Base-by-base conservation (phyloP, 192 early-diverging fungal genomes). In the Coemansia sp. region DNA sequence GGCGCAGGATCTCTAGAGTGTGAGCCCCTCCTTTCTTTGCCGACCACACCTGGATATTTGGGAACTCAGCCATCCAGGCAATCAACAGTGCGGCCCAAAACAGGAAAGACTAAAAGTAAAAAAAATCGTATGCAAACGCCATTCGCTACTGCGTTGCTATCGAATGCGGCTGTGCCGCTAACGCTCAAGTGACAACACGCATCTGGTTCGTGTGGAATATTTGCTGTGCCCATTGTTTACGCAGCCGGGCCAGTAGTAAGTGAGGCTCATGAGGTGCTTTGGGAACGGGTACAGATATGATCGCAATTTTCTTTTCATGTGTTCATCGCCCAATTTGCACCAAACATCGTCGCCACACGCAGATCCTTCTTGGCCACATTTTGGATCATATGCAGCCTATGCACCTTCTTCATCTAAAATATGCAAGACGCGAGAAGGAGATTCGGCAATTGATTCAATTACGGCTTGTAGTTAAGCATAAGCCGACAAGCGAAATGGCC, bases 401-500 rank as follows among this genome's bases (percentile, higher is more conserved):
- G 7, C 26, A 13, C 16, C 8, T 6, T 1, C 7, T n/a, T 55
- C 48, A 55, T 55, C 28, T 31, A 33, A 46, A 31, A 33, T n/a
- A 28, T 16, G 28, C 16, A 28, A 51, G 48, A 26, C 24, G 0
- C 23, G 23, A 11, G 13, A 51, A 24, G 23, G 13, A 51, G 11
- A 24, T 51, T 51, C 31, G 48, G 48, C 21, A 28, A 7, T 26
- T 14, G 13, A 55, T 33, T 55, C 28, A 33, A 55, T 55, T 28
- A 9, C 61, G 16, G 16, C 45, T 50, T 8, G 31, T 24, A 42
- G 31, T 45, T 46, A 24, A 63, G 45, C 62, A 63, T 46, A 37
- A 20, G 58, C 58, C 21, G 21, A 59, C 33, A 59, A 59, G 58
- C 33, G 18, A 59, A 59, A 5, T 35, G 5, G 28, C 51, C 51